phyloP scores from a whole-genome alignment of 768 basidiomycete species.

The Boletus rubescentipes region DNA sequence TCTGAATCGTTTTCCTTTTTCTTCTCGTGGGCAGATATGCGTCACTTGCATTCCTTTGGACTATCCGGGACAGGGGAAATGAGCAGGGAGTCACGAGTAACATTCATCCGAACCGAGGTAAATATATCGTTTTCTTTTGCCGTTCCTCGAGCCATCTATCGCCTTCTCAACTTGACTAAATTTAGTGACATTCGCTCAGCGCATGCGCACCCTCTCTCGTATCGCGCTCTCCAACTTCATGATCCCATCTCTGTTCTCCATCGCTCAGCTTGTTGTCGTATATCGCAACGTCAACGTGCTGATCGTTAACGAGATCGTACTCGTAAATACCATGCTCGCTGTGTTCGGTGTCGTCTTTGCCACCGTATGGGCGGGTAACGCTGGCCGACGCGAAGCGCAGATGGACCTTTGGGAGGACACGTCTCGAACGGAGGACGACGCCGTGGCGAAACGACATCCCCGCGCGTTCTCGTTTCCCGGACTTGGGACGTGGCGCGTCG shows the following conservation, averaged over 20 bases:
- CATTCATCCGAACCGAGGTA: constrained; percentile 16
- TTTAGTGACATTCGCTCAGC: constrained; percentile 22
- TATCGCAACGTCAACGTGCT: constrained; percentile 23
- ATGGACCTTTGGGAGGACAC: neutral
- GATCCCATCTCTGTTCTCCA: constrained; percentile 32
- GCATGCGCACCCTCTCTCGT: constrained; percentile 26
- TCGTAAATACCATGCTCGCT: constrained; percentile 31
- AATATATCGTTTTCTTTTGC: neutral
- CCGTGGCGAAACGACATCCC: neutral
- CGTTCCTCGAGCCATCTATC: neutral
- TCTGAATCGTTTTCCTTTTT: neutral
- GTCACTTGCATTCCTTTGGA: constrained; percentile 29
- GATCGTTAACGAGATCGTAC: constrained; percentile 26
- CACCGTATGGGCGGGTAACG: constrained; percentile 29
- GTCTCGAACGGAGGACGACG: neutral
- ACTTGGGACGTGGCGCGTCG: constrained; percentile 21
- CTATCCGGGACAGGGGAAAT: constrained; percentile 15
- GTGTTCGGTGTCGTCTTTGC: constrained; percentile 36
- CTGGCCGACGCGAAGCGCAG: neutral
- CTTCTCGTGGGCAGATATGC: constrained; percentile 19
- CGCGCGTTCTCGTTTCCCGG: constrained; percentile 10
- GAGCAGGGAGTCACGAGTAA: constrained; percentile 17
- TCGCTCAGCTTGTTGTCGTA: constrained; percentile 31
- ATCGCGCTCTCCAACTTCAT: constrained; percentile 35
- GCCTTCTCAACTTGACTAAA: neutral